phyloP scores from a whole-genome alignment of 306 rosid genomes.

The Canavalia ensiformis region DNA sequence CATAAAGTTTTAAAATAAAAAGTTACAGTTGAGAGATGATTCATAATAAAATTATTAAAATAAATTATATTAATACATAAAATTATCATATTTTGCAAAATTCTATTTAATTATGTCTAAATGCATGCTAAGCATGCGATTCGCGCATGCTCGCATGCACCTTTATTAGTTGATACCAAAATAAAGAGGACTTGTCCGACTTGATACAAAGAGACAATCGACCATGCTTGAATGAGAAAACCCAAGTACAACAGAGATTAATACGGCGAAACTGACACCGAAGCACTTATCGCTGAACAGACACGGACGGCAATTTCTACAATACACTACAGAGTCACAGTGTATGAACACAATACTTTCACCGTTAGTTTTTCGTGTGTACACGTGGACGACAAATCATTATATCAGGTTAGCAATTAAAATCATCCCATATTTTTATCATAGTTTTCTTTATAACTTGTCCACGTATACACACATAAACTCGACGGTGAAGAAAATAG shows the following conservation, averaged over 20 bases:
- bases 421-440: neutral
- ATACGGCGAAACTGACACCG: conserved; percentile 31
- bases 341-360: conserved; percentile 8
- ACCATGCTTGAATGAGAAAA: neutral
- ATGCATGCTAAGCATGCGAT: neutral
- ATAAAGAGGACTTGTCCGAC: neutral
- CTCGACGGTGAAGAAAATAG: conserved; percentile 33
- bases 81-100: neutral
- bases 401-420: conserved; percentile 7
- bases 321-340: conserved; percentile 20
- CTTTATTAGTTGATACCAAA: neutral
- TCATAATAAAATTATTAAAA: no score
- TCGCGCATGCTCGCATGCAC: neutral
- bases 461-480: conserved; percentile 41
- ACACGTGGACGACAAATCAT: conserved; percentile 20
- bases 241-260: conserved; percentile 33
- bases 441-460: conserved; percentile 19
- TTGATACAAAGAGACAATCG: neutral
- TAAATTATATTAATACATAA: no score
- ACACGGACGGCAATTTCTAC: conserved; percentile 40
- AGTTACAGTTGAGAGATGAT: no score
- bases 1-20: no score
- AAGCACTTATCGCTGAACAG: conserved; percentile 9
- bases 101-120: conserved; percentile 8
- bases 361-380: conserved; percentile 37